Base-by-base conservation (phyloP, 352 stramenopile genomes). In the Phytophthora cryptogea region DNA sequence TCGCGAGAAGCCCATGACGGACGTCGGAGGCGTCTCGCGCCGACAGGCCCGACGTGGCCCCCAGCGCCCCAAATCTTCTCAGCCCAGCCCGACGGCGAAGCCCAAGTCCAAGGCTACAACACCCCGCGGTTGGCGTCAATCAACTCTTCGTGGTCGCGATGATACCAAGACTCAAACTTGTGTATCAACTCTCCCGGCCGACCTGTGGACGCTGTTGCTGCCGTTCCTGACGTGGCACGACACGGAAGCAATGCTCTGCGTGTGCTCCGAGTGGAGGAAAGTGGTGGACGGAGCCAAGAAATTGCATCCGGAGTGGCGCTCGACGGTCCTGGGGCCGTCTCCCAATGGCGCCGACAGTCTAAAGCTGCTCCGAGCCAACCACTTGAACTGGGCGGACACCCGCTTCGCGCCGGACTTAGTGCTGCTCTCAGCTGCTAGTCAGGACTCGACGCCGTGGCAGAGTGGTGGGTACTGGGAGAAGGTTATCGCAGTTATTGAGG, bases 191-290 rank as follows among this genome's bases (percentile, higher is more conserved):
- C 56, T 89, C n/a, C 72, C 76, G 2, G 35, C 55, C 27, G 79
- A 89, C 32, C 54, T 89, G 23, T 64, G 80, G 47, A 66, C 64
- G 46, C 68, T 54, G 41, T 36, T 89, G 14, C 50, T 84, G 44
- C 64, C 59, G 39, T 78, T 81, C 17, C 37, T 89, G 37, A 70
- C 66, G 33, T 89, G 76, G 77, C 63, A 58, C 48, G 74, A 82
- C 47, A 84, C 72, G 8, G 59, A 44, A 8, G 53, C 63, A 43
- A 70, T 87, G 63, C 36, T 45, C 33, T 58, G 52, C 8, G 73
- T 80, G 26, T 76, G 65, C 36, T 54, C 42, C 2, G 54, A 51
- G 39, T 82, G 66, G 70, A 48, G 44, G 26, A 27, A 33, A 2
- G 26, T 70, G 6, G 52, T 80, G 31, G 58, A 50, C 1, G 44